A percentile compares a stretch with the other conserved stretches of the same genome.
Evolutionary conservation across 2,329 filamentous ascomycete genomes (phyloP).

Genomic region (Venturia effusa): DNA sequence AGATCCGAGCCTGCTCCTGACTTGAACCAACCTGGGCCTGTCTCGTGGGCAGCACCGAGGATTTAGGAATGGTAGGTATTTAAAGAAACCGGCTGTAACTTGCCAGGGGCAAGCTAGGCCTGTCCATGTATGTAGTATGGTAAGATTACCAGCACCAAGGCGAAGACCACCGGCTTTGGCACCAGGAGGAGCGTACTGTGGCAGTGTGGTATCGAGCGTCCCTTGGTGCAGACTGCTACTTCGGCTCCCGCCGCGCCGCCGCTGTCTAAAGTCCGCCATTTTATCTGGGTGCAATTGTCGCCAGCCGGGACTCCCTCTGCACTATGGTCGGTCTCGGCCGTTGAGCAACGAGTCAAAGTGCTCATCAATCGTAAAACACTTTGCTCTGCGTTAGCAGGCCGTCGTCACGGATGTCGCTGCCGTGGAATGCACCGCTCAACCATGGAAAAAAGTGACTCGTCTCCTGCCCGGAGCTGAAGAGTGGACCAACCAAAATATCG

Average conservation of each 20-base stretch:
- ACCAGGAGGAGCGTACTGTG: neutral
- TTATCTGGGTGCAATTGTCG: neutral
- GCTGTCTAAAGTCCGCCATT: neutral
- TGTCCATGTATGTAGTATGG: too few relatives aligned
- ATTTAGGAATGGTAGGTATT: neutral
- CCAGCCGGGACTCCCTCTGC: neutral
- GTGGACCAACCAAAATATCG: neutral
- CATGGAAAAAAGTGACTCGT: neutral
- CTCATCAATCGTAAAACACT: neutral
- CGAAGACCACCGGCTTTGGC: neutral
- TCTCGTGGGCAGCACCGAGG: neutral
- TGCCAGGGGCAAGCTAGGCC: neutral
- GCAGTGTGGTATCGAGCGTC: too few relatives aligned
- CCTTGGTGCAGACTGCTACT: neutral
- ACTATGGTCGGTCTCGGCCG: constrained; percentile 1
- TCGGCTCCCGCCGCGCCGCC: neutral
- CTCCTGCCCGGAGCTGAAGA: neutral
- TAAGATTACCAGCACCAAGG: neutral
- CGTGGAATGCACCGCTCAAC: neutral
- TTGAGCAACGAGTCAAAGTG: constrained; percentile 5
- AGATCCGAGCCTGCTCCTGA: neutral
- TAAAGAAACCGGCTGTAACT: neutral
- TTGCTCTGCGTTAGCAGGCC: neutral
- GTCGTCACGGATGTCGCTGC: neutral
- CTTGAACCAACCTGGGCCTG: neutral